These are phyloP conservation scores for Tricholoma hemisulphureum DNA, from an alignment of 768 basidiomycete species.

Conservation along the genomic window DNA sequence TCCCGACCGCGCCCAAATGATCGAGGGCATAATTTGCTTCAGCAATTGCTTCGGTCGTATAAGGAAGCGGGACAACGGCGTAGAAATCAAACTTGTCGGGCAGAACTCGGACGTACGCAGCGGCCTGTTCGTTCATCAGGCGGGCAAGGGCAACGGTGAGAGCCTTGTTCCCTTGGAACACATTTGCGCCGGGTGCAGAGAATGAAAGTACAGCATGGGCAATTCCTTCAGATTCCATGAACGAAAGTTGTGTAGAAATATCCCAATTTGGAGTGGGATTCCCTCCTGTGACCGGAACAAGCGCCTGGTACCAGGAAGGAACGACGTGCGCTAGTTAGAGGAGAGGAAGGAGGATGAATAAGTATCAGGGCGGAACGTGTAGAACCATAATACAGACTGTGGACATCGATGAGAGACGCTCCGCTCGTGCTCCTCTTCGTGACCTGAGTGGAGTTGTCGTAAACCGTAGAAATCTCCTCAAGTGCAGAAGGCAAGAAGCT, in stretches of 20 bases:
- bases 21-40: slow-evolving; percentile 33
- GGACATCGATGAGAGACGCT: slow-evolving; percentile 28
- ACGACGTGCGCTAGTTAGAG: slow-evolving; percentile 30
- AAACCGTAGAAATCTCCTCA: slow-evolving; percentile 23
- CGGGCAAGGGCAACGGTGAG: slow-evolving; percentile 34
- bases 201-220: slow-evolving; percentile 29
- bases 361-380: background rate
- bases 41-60: slow-evolving; percentile 29
- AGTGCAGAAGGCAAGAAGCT: slow-evolving; percentile 22
- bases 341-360: background rate
- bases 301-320: slow-evolving; percentile 31
- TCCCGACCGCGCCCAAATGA: slow-evolving; percentile 33
- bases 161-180: slow-evolving; percentile 25
- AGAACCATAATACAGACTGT: slow-evolving; percentile 19
- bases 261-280: slow-evolving; percentile 34
- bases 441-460: slow-evolving; percentile 8
- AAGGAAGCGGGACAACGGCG: slow-evolving; percentile 36
- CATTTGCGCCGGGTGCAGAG: slow-evolving; percentile 34
- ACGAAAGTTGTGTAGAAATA: slow-evolving; percentile 23
- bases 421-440: slow-evolving; percentile 7
- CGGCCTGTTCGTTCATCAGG: slow-evolving; percentile 36
- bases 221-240: slow-evolving; percentile 34
- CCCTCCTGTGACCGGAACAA: slow-evolving; percentile 28
- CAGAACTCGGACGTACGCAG: slow-evolving; percentile 29
- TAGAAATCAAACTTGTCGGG: slow-evolving; percentile 32